Evolutionary conservation across 495 filamentous ascomycete genomes (phyloP), one percentile per base, ranked within the genome.

Genomic region (Daldinia concentrica): DNA sequence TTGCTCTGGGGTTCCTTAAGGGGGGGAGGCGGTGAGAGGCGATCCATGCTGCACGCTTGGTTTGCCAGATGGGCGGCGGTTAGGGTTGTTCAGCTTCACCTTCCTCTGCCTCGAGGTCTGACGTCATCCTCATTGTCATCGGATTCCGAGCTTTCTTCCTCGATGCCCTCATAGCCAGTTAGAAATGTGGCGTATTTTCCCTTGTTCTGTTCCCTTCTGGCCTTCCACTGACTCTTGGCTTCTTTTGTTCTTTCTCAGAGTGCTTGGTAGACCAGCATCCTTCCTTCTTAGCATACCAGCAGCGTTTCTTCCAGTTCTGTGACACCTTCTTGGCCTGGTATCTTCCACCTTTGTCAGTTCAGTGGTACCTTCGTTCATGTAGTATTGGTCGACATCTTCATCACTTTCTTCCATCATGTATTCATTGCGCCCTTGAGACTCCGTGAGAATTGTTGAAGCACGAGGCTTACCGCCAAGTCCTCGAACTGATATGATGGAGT

Each of bases 391-490:
- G 27, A 14, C 62, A 26, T 51, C 59, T 12, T 62, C 59, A 11
- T 62, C 59, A 19, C 19, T 52, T 11, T 52, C 29, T 7, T 52
- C 15, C 6, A 56, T 6, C 52, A 56, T 6, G 45, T 34, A 45
- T 17, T 51, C 15, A 2, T 19, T 3, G 45, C 45, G 34, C 24
- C 26, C 29, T 52, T 62, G 3, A 51, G 3, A 19, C n/a, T 37
- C 43, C 52, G 41, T 24, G 27, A n/a, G 39, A 30, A 24, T 17
- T 36, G 52, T 62, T 1, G 45, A 62, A 7, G 45, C 43, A 4
- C 45, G 45, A 17, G 52, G 59, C 43, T 62, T 62, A 17, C 59
- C 52, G 14, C 59, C 29, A 62, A 11, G 17, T 62, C 43, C 19
- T 62, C 45, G 29, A 62, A 62, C 29, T 27, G 6, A 4, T 7